Percentiles rank a stretch among this genome's conserved stretches.
Evolutionary conservation across 2,329 filamentous ascomycete genomes (phyloP).

Genomic region (Fusarium illudens): DNA sequence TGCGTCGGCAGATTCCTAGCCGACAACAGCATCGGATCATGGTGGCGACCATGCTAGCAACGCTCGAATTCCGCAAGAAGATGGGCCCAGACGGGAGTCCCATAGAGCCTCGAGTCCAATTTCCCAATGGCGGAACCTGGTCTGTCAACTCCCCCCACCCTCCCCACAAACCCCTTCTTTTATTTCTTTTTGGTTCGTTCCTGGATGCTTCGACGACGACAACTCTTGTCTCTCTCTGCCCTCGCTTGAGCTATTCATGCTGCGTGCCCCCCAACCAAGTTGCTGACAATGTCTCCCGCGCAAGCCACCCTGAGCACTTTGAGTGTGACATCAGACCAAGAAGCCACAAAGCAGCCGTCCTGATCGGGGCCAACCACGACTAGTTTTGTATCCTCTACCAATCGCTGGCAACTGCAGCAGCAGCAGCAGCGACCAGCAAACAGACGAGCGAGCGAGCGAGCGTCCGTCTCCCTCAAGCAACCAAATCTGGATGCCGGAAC

Average conservation of each 20-base stretch:
- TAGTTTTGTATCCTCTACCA: not conserved
- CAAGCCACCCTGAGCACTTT: slow-evolving; percentile 47
- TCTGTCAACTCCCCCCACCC: slow-evolving; percentile 27
- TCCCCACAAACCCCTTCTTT: slow-evolving; percentile 6
- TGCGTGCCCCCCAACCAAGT: not conserved
- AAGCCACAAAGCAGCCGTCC: slow-evolving; percentile 16
- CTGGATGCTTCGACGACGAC: not conserved
- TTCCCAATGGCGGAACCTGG: slow-evolving; percentile 47
- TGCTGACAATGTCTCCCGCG: slow-evolving; percentile 1
- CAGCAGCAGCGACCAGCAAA: no score
- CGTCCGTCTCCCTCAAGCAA: not conserved
- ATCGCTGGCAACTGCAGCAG: not conserved
- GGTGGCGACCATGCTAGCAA: slow-evolving; percentile 47
- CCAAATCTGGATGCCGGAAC: not conserved
- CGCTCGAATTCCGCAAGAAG: slow-evolving; percentile 42
- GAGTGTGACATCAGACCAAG: slow-evolving; percentile 40
- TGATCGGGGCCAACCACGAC: slow-evolving; percentile 18
- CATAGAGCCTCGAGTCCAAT: slow-evolving; percentile 41
- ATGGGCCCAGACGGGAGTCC: slow-evolving; percentile 35
- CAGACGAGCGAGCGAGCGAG: no score
- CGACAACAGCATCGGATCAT: slow-evolving; percentile 49
- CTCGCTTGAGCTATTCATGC: no score
- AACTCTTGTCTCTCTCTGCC: not conserved
- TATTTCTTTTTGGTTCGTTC: slow-evolving; percentile 1
- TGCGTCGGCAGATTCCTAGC: slow-evolving; percentile 47